Conservation (phyloP, 495 filamentous ascomycete species). For the Penicillium arizonense region DNA sequence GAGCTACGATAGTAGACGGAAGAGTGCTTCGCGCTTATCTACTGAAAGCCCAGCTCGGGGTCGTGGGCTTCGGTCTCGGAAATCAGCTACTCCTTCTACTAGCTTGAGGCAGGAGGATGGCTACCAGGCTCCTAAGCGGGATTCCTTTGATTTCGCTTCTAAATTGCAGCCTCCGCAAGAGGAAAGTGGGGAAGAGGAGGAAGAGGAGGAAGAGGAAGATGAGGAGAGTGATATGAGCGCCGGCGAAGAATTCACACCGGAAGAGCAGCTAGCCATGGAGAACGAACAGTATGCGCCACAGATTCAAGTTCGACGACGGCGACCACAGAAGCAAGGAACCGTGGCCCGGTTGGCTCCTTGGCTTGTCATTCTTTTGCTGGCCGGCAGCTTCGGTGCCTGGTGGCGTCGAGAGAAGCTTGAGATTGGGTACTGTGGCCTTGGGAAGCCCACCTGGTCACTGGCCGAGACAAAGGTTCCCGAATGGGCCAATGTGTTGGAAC, state of each 20-base stretch:
- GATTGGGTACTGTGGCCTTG: constrained; percentile 92
- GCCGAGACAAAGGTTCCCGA: constrained; percentile 59
- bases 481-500: constrained; percentile 66
- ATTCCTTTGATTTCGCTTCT: constrained; percentile 46
- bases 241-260: constrained; percentile 92
- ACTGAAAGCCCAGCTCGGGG: constrained; percentile 28
- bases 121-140: constrained; percentile 33
- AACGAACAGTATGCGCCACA: constrained; percentile 41
- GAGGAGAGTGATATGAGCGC: constrained; percentile 51
- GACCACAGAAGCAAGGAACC: constrained; percentile 32
- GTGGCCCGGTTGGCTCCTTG: constrained; percentile 55
- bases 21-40: constrained; percentile 44
- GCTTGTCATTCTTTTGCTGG: constrained; percentile 61
- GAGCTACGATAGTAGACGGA: constrained; percentile 48
- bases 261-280: constrained; percentile 76
- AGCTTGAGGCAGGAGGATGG: constrained; percentile 40
- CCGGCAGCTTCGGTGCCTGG: constrained; percentile 73
- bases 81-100: constrained; percentile 30
- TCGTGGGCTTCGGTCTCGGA: constrained; percentile 39
- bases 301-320: constrained; percentile 33
- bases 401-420: constrained; percentile 93
- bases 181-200: constrained; percentile 34
- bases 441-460: constrained; percentile 57
- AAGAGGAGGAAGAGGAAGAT: constrained; percentile 42
- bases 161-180: constrained; percentile 23